Evolutionary conservation across 1,284 basidiomycete species (phyloP).

Genomic region (Pseudozyma sp.): DNA sequence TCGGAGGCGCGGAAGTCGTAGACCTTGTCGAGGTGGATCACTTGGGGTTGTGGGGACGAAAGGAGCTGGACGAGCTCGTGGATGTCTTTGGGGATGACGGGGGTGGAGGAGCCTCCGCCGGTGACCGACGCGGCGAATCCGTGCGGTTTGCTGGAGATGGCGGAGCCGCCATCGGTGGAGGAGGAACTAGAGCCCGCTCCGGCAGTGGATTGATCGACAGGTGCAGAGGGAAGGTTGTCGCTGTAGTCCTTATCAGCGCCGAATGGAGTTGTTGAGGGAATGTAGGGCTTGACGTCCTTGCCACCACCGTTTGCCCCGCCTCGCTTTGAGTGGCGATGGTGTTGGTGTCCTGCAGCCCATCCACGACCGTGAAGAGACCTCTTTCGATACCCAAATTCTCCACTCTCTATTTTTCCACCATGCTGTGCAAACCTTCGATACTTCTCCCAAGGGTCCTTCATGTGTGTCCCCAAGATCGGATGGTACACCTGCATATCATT

Average conservation of each 20-base stretch:
- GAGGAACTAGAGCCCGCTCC: constrained; percentile 1
- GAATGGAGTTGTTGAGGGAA: neutral
- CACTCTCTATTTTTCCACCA: neutral
- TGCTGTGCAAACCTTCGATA: neutral
- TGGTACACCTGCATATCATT: constrained; percentile 31
- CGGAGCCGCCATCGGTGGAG: neutral
- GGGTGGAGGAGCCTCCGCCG: constrained; percentile 68
- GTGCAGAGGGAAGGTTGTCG: constrained; percentile 13
- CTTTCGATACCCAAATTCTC: constrained; percentile 11
- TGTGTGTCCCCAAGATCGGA: constrained; percentile 16
- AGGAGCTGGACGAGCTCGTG: constrained; percentile 67
- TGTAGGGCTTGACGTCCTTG: neutral
- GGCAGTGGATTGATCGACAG: neutral
- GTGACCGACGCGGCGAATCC: constrained; percentile 67
- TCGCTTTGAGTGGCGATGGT: constrained; percentile 5
- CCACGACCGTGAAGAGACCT: neutral
- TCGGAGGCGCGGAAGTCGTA: constrained; percentile 67
- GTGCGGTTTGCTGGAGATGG: constrained; percentile 23
- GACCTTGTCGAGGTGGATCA: constrained; percentile 67
- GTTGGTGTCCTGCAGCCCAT: constrained; percentile 3
- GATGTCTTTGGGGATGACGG: constrained; percentile 64
- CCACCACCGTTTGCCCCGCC: neutral
- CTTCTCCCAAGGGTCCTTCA: constrained; percentile 32
- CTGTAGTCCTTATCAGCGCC: constrained; percentile 2
- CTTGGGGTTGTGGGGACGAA: constrained; percentile 63